Conservation (phyloP, 1,284 basidiomycete genomes). For the Pterula multifida region DNA sequence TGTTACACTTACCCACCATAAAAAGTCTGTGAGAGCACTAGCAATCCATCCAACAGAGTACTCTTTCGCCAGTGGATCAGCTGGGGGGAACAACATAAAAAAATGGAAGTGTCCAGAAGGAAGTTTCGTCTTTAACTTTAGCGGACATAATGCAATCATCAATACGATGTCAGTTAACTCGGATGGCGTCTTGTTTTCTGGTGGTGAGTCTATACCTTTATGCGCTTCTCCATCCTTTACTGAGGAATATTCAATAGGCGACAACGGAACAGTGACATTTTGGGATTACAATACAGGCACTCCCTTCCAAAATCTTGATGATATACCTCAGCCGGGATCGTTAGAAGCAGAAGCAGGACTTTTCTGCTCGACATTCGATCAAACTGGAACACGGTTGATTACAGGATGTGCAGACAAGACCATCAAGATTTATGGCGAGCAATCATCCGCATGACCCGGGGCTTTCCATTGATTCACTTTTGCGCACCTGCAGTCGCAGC, state of each 20-base stretch:
- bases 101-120: slow-evolving; percentile 99
- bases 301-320: slow-evolving; percentile 90
- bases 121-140: slow-evolving; percentile 89
- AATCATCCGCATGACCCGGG: background rate
- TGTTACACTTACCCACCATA: slow-evolving; percentile 95
- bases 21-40: slow-evolving; percentile 91
- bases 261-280: slow-evolving; percentile 81
- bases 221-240: slow-evolving; percentile 10
- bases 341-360: slow-evolving; percentile 93
- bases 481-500: too few relatives aligned
- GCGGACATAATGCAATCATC: slow-evolving; percentile 94
- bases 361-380: slow-evolving; percentile 94
- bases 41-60: slow-evolving; percentile 95
- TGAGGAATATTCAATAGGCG: slow-evolving; percentile 34
- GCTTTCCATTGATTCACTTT: background rate
- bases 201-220: slow-evolving; percentile 50
- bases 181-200: slow-evolving; percentile 95
- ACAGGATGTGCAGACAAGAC: slow-evolving; percentile 98
- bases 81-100: slow-evolving; percentile 98
- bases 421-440: slow-evolving; percentile 56
- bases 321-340: slow-evolving; percentile 93
- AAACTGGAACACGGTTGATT: slow-evolving; percentile 89
- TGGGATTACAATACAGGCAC: slow-evolving; percentile 95
- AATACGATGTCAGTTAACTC: slow-evolving; percentile 91
- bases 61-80: slow-evolving; percentile 88